Evolutionary conservation across 1,284 basidiomycete genomes (phyloP), one percentile per base, ranked within the genome.

Genomic region (Microbotryum silenes-acaulis): DNA sequence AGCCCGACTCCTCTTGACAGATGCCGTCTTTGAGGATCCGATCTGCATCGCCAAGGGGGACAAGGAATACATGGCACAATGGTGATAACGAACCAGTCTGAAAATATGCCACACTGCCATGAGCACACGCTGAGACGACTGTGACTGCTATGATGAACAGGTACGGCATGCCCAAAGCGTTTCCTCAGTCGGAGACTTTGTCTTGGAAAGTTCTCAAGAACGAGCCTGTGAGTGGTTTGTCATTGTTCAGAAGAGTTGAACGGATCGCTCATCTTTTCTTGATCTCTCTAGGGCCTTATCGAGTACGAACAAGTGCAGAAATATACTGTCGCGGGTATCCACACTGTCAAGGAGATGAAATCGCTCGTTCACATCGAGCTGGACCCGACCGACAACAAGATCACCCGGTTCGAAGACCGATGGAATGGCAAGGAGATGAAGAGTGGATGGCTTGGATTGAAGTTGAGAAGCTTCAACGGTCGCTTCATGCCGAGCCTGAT

Each of bases 11-110:
- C 37, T 42, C 37, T 42, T 42, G 48, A 53, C 51, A 48, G 55
- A 50, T 23, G 55, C 55, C 31, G 55, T 57, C 45, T 57, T 57
- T 33, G 55, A 57, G 37, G 55, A 57, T 33, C 55, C 47, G 14
- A 57, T 57, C 29, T 27, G 46, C 25, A 31, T 57, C 47, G 47
- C 55, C 47, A 57, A 47, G n/a, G 55, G 55, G 6, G 21, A 33
- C 33, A 21, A n/a, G 18, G 29, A 45, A 27, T 45, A 45, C 42
- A 21, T 27, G n/a, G 42, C 42, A 4, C 54, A 45, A 47, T 45
- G 44, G 54, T 56, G 29, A 50, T 14, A n/a, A 21, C 20, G 6
- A 18, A 4, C 14, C 10, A n/a, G 48, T 50, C 31, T 8, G 2
- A 31, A 31, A 31, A 7, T 5, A 31, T 31, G 6, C 29, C 31